A percentile compares a stretch with the other conserved stretches of the same genome.
These are phyloP conservation scores for Lichtheimia ornata DNA, from an alignment of 371 early-diverging fungal species.

Conservation along the genomic window DNA sequence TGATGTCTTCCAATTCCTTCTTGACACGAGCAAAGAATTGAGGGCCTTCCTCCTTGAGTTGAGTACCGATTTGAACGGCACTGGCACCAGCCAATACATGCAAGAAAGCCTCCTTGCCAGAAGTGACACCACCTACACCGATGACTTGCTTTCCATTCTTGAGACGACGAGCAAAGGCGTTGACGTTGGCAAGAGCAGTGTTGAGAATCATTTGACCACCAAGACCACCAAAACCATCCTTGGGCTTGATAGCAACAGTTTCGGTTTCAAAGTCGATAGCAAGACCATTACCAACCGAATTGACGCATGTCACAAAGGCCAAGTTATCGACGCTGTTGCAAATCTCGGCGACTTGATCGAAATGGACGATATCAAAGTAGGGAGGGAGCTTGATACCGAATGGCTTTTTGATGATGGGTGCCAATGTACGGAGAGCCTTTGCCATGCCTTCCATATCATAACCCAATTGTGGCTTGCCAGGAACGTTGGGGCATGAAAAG, in stretches of 20 bases:
- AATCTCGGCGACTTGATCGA: constrained; percentile 43
- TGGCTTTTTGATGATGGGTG: constrained; percentile 48
- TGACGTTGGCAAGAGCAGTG: constrained; percentile 54
- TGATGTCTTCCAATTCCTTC: constrained; percentile 48
- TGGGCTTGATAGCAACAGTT: constrained; percentile 48
- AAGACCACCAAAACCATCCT: constrained; percentile 56
- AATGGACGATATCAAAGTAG: constrained; percentile 56
- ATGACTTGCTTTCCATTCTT: constrained; percentile 43
- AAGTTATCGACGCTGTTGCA: constrained; percentile 47
- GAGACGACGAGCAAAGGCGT: constrained; percentile 48
- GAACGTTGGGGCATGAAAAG: constrained; percentile 55
- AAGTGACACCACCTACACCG: constrained; percentile 52
- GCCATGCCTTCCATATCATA: constrained; percentile 55
- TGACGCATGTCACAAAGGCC: constrained; percentile 49
- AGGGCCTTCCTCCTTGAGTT: constrained; percentile 51
- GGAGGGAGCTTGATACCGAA: constrained; percentile 58
- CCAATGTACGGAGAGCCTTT: constrained; percentile 37
- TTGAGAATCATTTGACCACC: constrained; percentile 48
- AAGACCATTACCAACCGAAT: constrained; percentile 54
- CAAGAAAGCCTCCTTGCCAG: constrained; percentile 52
- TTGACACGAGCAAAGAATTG: constrained; percentile 43
- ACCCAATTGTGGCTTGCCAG: constrained; percentile 52
- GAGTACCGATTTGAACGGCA: constrained; percentile 51
- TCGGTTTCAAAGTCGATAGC: constrained; percentile 55
- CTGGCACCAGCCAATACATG: constrained; percentile 53